phyloP scores from a whole-genome alignment of 192 early-diverging fungal genomes.

The Bifiguratus adelaidae region DNA sequence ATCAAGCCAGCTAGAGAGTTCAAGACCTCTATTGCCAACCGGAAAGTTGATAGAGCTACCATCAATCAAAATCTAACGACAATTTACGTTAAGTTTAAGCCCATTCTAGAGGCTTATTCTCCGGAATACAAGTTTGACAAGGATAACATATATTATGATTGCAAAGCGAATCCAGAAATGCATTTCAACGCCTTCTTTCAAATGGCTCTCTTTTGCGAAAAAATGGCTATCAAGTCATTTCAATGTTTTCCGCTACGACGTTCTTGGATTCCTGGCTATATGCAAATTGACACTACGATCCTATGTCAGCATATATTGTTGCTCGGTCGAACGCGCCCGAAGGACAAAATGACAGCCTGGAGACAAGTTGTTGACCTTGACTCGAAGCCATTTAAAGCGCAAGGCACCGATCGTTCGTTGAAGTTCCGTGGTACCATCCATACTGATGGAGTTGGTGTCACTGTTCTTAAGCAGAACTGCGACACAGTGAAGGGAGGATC shows the following conservation, averaged over 20 bases:
- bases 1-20: background rate
- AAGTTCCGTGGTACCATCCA: constrained; percentile 3
- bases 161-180: background rate
- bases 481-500: background rate
- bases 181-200: background rate
- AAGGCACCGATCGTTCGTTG: background rate
- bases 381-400: background rate
- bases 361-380: background rate
- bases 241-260: constrained; percentile 1
- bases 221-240: background rate
- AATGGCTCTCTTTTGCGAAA: background rate
- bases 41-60: background rate
- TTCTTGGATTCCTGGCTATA: background rate
- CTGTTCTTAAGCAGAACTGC: background rate
- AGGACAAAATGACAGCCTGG: background rate
- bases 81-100: background rate
- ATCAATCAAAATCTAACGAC: background rate
- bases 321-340: background rate
- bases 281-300: background rate
- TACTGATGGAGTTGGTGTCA: background rate
- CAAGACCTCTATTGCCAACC: background rate
- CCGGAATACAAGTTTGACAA: background rate
- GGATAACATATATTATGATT: background rate
- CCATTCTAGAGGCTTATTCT: background rate
- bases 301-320: background rate